These are phyloP conservation scores for Aspergillus pseudoterreus DNA, from an alignment of 2,329 filamentous ascomycete species.

Conservation along the genomic window DNA sequence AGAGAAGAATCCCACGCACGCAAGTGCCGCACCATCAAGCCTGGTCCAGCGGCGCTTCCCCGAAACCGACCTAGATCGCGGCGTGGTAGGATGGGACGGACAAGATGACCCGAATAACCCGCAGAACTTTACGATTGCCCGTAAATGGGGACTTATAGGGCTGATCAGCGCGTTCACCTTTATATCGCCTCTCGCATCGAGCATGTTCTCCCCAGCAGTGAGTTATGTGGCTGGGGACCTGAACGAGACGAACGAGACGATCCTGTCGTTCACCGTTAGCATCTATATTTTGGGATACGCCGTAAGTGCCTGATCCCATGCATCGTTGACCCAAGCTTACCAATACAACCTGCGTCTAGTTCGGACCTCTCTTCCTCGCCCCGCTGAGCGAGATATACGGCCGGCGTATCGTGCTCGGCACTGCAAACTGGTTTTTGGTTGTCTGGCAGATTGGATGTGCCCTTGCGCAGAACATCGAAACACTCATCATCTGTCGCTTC, in stretches of 20 bases:
- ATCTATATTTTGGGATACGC: conserved; percentile 29
- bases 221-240: conserved; percentile 21
- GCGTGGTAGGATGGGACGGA: conserved; percentile 59
- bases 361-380: conserved; percentile 62
- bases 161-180: conserved; percentile 29
- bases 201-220: conserved; percentile 30
- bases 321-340: not conserved
- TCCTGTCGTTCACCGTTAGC: conserved; percentile 28
- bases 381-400: conserved; percentile 63
- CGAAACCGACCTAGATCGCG: conserved; percentile 48
- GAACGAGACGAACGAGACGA: conserved; percentile 16
- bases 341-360: conserved; percentile 23
- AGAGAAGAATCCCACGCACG: not conserved
- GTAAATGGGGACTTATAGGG: conserved; percentile 25
- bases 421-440: conserved; percentile 55
- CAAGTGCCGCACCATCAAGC: not conserved
- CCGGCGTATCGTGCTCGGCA: conserved; percentile 56
- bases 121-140: conserved; percentile 45
- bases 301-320: conserved; percentile 12
- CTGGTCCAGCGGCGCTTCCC: conserved; percentile 30
- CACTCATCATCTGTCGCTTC: conserved; percentile 61
- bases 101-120: conserved; percentile 58
- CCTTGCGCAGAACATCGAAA: conserved; percentile 53
- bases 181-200: conserved; percentile 30
- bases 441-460: conserved; percentile 59